Conservation (phyloP, 441 rosid species). For the Gossypium laxum region DNA sequence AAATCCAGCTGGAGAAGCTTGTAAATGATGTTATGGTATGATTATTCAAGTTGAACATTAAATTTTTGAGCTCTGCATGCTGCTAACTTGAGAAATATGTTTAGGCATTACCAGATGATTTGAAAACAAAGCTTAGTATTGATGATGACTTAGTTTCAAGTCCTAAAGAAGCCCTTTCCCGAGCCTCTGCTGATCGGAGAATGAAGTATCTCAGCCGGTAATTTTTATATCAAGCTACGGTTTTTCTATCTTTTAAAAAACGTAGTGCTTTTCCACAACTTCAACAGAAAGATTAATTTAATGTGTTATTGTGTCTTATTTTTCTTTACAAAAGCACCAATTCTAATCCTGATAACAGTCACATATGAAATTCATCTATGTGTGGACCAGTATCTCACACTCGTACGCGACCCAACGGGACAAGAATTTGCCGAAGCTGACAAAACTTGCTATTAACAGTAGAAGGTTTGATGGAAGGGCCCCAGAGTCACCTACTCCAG, state of each 20-base stretch:
- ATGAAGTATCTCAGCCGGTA: slow-evolving; percentile 86
- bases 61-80: slow-evolving; percentile 16
- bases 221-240: not conserved
- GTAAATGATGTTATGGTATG: slow-evolving; percentile 92
- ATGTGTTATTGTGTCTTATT: not conserved
- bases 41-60: slow-evolving; percentile 13
- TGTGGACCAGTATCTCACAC: slow-evolving; percentile 52
- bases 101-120: slow-evolving; percentile 92
- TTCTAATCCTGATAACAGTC: not conserved
- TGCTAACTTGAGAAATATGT: slow-evolving; percentile 31
- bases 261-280: not conserved
- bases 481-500: slow-evolving; percentile 53
- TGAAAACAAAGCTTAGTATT: slow-evolving; percentile 80
- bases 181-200: slow-evolving; percentile 92
- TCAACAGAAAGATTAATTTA: not conserved
- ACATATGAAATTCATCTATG: slow-evolving; percentile 4
- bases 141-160: slow-evolving; percentile 78
- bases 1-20: slow-evolving; percentile 94
- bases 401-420: slow-evolving; percentile 62
- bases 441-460: slow-evolving; percentile 61
- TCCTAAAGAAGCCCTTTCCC: slow-evolving; percentile 94
- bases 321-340: not conserved
- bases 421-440: slow-evolving; percentile 56
- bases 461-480: slow-evolving; percentile 64
- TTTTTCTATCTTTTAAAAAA: not conserved